These are phyloP conservation scores for Corchorus olitorius DNA, from an alignment of 345 rosid genomes.

Conservation along the genomic window DNA sequence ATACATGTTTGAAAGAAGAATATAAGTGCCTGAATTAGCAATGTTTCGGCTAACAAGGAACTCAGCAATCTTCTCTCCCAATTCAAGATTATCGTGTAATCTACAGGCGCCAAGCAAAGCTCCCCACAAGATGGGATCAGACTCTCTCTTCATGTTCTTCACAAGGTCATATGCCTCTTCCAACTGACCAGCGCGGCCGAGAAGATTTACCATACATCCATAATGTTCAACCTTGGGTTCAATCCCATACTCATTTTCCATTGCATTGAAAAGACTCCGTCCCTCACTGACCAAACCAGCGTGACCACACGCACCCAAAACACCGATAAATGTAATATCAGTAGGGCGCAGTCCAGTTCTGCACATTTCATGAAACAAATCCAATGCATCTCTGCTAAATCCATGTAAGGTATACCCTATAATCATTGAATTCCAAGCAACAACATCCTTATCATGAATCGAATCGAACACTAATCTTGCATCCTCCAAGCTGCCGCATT, in stretches of 20 bases:
- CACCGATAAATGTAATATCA: constrained; percentile 59
- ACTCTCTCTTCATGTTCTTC: constrained; percentile 46
- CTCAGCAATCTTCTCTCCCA: constrained; percentile 73
- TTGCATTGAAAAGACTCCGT: constrained; percentile 47
- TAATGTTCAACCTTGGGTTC: constrained; percentile 81
- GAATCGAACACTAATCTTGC: constrained; percentile 53
- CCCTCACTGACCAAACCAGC: constrained; percentile 75
- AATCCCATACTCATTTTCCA: constrained; percentile 51
- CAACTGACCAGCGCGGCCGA: constrained; percentile 62
- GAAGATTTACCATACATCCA: constrained; percentile 75
- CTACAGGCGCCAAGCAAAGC: constrained; percentile 72
- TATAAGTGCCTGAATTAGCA: constrained; percentile 62
- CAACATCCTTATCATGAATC: constrained; percentile 42
- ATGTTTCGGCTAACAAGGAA: constrained; percentile 48
- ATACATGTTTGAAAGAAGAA: constrained; percentile 69
- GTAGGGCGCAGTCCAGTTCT: constrained; percentile 47
- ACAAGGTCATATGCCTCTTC: constrained; percentile 56
- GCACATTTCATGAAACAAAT: constrained; percentile 52
- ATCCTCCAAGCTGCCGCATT: constrained; percentile 77
- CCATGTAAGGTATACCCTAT: constrained; percentile 74
- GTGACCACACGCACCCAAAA: constrained; percentile 71
- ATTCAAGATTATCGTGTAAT: constrained; percentile 44
- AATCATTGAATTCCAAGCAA: constrained; percentile 78
- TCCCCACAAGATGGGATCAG: constrained; percentile 71
- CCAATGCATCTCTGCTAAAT: constrained; percentile 52